Percentiles rank a stretch among this genome's conserved stretches.
phyloP scores from a whole-genome alignment of 1,284 basidiomycete species.

The Heterobasidion occidentale region DNA sequence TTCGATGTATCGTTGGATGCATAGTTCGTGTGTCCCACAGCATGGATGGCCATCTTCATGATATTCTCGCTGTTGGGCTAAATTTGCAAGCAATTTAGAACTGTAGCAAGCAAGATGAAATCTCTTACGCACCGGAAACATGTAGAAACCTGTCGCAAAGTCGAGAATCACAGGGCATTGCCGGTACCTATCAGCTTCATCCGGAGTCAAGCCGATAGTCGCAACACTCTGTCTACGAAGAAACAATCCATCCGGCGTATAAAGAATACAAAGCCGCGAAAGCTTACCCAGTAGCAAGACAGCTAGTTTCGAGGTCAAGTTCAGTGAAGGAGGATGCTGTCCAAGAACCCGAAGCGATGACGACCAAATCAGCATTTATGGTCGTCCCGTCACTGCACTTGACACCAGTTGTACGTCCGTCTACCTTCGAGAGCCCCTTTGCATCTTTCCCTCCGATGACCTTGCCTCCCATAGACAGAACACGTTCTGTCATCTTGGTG shows the following conservation, averaged over 20 bases:
- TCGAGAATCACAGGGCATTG: slow-evolving; percentile 68
- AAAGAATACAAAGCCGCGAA: neutral
- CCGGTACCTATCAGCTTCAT: slow-evolving; percentile 59
- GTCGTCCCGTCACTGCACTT: slow-evolving; percentile 51
- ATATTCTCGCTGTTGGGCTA: slow-evolving; percentile 68
- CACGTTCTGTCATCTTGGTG: slow-evolving; percentile 45
- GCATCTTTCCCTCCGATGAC: slow-evolving; percentile 55
- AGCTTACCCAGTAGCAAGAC: slow-evolving; percentile 63
- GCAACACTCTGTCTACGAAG: slow-evolving; percentile 64
- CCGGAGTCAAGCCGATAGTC: slow-evolving; percentile 63
- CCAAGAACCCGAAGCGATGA: slow-evolving; percentile 79
- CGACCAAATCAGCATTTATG: slow-evolving; percentile 46
- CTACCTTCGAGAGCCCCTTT: slow-evolving; percentile 30
- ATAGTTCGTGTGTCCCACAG: slow-evolving; percentile 53
- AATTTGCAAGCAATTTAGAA: neutral
- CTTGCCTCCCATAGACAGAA: slow-evolving; percentile 52
- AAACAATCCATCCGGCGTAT: neutral
- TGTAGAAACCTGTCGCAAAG: slow-evolving; percentile 63
- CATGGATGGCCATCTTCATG: slow-evolving; percentile 71
- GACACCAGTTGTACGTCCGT: slow-evolving; percentile 48
- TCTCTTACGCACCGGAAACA: slow-evolving; percentile 58
- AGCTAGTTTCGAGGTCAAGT: slow-evolving; percentile 38
- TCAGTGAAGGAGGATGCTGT: slow-evolving; percentile 71
- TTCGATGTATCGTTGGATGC: slow-evolving; percentile 11
- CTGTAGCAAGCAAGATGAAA: neutral